These are phyloP conservation scores for Malus sieversii DNA, from an alignment of 306 rosid species.

Conservation along the genomic window DNA sequence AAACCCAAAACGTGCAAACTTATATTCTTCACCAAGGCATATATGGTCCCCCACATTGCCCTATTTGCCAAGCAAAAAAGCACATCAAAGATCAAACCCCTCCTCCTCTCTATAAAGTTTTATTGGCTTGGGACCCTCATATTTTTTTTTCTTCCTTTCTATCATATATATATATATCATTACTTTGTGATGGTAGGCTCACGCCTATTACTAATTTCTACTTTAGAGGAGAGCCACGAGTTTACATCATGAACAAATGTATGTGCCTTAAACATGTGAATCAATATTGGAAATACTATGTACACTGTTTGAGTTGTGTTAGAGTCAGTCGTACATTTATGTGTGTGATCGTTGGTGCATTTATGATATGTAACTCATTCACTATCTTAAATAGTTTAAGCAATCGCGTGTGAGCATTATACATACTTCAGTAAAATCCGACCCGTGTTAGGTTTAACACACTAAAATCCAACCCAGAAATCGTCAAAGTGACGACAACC, in stretches of 20 bases:
- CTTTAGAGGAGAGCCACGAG: not conserved
- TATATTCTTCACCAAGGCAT: conserved; percentile 14
- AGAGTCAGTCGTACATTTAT: not conserved
- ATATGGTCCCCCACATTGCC: conserved; percentile 35
- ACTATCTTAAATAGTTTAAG: too few relatives aligned
- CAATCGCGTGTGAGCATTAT: not conserved
- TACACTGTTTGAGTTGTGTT: not conserved
- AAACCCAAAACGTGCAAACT: conserved; percentile 31
- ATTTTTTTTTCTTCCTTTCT: not conserved
- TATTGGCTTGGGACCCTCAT: not conserved
- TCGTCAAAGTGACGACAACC: too few relatives aligned
- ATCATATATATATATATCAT: not conserved
- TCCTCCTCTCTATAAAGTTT: not conserved
- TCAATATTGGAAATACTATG: not conserved
- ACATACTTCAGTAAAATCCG: not conserved
- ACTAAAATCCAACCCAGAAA: not conserved
- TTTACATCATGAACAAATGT: not conserved
- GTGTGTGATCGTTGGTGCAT: too few relatives aligned
- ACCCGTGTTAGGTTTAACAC: not conserved
- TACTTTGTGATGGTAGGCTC: not conserved
- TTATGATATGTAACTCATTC: not conserved
- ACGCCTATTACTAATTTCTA: not conserved
- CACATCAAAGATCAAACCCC: not conserved
- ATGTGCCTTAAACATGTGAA: not conserved
- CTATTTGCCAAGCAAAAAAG: conserved; percentile 18